phyloP scores from a whole-genome alignment of 1,139 yeast genomes.

The Debaryomyces psychrophilus region DNA sequence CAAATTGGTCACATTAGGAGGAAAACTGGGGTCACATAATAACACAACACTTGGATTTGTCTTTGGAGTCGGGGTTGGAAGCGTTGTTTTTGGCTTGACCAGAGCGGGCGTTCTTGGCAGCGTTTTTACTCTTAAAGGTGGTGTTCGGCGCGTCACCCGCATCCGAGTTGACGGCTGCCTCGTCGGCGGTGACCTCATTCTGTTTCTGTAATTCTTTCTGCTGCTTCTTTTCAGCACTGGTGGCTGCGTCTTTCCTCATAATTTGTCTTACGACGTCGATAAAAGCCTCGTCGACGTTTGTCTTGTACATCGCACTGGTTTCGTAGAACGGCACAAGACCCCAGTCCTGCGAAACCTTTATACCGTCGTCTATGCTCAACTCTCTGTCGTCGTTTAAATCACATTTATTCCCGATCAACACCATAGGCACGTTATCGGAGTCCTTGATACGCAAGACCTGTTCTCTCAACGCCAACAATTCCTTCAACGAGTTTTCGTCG shows the following conservation, averaged over 20 bases:
- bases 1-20: background rate
- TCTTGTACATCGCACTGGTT: constrained; percentile 88
- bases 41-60: constrained; percentile 24
- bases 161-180: constrained; percentile 8
- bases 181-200: constrained; percentile 14
- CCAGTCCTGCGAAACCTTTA: constrained; percentile 80
- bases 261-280: constrained; percentile 88
- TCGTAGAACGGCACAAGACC: constrained; percentile 91
- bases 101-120: background rate
- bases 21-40: constrained; percentile 17
- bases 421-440: constrained; percentile 76
- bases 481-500: constrained; percentile 81
- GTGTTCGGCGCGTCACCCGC: background rate
- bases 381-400: constrained; percentile 79
- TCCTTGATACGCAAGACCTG: constrained; percentile 91
- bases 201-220: constrained; percentile 46
- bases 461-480: constrained; percentile 78
- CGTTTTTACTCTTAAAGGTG: background rate
- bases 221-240: constrained; percentile 51
- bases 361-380: constrained; percentile 78
- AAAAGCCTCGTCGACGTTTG: constrained; percentile 90
- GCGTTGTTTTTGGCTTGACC: constrained; percentile 4
- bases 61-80: constrained; percentile 12
- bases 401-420: constrained; percentile 85
- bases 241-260: constrained; percentile 69